Evolutionary conservation across 225 moss, liverwort and hornwort species (phyloP).

Genomic region (Anthoceros angustus): DNA sequence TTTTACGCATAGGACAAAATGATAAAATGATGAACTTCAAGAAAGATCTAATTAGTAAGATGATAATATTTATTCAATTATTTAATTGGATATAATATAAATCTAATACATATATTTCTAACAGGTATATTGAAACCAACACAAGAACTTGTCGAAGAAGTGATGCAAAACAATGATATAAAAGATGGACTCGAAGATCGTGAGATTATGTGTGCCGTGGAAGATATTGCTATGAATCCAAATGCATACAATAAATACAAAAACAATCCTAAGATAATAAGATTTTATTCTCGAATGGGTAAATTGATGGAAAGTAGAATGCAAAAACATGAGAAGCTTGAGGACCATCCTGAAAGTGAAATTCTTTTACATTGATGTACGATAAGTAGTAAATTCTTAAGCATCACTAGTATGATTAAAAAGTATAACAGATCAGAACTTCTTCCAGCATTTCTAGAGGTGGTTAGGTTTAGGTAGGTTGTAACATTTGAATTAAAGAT

Average conservation of each 20-base stretch:
- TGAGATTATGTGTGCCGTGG: slow-evolving; percentile 66
- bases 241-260: slow-evolving; percentile 55
- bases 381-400: no score
- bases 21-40: neutral
- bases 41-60: neutral
- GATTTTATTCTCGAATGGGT: slow-evolving; percentile 54
- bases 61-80: no score
- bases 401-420: no score
- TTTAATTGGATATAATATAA: neutral
- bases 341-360: neutral
- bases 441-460: no score
- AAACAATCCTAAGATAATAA: no score
- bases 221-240: slow-evolving; percentile 75
- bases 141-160: slow-evolving; percentile 53
- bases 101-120: neutral
- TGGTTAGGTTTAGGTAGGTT: no score
- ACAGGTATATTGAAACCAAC: slow-evolving; percentile 72
- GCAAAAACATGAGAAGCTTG: slow-evolving; percentile 21
- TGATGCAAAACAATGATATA: slow-evolving; percentile 47
- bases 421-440: no score
- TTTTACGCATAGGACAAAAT: neutral
- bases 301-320: slow-evolving; percentile 41
- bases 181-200: slow-evolving; percentile 48
- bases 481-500: no score
- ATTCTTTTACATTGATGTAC: neutral